These are phyloP conservation scores for Apocynum venetum DNA, from an alignment of 257 asterid species.

Conservation along the genomic window DNA sequence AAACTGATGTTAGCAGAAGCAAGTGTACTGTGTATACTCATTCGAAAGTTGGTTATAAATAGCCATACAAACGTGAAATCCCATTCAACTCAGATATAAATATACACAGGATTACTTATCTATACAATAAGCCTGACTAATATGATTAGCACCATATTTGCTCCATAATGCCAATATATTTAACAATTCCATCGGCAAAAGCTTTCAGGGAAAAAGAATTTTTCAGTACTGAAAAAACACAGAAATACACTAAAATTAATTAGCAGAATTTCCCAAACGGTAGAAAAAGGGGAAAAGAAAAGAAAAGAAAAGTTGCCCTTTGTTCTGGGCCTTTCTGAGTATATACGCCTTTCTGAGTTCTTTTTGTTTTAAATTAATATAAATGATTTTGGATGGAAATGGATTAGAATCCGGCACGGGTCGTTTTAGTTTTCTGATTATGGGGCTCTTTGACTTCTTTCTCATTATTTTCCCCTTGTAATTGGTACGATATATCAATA, in stretches of 20 bases:
- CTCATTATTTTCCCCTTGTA: not conserved
- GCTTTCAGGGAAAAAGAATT: constrained; percentile 30
- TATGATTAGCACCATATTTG: too few relatives aligned
- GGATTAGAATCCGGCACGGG: too few relatives aligned
- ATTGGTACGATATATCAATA: not conserved
- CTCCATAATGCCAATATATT: too few relatives aligned
- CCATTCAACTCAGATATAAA: too few relatives aligned
- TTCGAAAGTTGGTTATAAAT: too few relatives aligned
- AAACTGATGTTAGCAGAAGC: too few relatives aligned
- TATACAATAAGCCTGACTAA: too few relatives aligned
- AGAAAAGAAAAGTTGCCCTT: constrained; percentile 1
- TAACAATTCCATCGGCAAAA: too few relatives aligned
- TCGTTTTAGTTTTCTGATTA: not conserved
- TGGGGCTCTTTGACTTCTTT: constrained; percentile 6
- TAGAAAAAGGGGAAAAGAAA: not conserved
- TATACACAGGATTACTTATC: too few relatives aligned
- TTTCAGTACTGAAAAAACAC: constrained; percentile 28
- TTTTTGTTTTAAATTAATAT: not conserved
- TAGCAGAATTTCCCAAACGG: constrained; percentile 8
- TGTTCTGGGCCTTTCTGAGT: not conserved
- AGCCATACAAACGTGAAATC: too few relatives aligned
- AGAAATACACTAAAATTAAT: constrained; percentile 14
- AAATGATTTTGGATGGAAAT: not conserved
- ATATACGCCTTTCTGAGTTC: not conserved
- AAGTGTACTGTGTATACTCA: too few relatives aligned